Conservation (phyloP, 106 monocot species). For the Iris macrosiphon region DNA sequence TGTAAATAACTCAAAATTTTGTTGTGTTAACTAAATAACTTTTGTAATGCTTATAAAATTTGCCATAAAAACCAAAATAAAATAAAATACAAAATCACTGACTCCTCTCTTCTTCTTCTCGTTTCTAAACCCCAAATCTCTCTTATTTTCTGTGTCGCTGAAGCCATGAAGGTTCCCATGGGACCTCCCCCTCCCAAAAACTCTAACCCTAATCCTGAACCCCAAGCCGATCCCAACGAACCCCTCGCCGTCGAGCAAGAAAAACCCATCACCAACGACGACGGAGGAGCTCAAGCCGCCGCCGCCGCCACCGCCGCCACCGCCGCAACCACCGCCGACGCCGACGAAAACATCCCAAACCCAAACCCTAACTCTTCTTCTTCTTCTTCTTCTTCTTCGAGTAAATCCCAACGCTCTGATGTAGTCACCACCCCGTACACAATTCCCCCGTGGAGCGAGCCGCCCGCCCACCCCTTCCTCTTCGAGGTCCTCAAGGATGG, state of each 20-base stretch:
- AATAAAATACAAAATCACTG: too few species aligned
- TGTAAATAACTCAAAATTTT: too few species aligned
- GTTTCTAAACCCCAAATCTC: too few species aligned
- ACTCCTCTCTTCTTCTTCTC: too few species aligned
- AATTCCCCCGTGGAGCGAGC: slow-evolving; percentile 77
- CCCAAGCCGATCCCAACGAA: background rate
- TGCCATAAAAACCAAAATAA: too few species aligned
- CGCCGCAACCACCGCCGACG: slow-evolving; percentile 1
- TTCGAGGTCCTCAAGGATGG: slow-evolving; percentile 90
- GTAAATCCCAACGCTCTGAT: background rate
- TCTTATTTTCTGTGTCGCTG: too few species aligned
- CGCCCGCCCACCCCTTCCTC: slow-evolving; percentile 57
- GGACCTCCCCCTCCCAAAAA: slow-evolving; percentile 46
- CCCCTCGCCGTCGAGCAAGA: background rate
- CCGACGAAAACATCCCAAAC: background rate
- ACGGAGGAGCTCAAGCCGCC: background rate
- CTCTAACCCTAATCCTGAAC: slow-evolving; percentile 21
- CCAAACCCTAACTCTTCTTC: too few species aligned
- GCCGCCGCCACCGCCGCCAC: background rate
- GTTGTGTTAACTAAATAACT: too few species aligned
- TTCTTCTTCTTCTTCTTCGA: too few species aligned
- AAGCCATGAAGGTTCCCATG: slow-evolving; percentile 41
- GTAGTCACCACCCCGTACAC: slow-evolving; percentile 44
- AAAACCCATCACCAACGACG: background rate
- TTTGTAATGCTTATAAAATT: too few species aligned